phyloP scores from a whole-genome alignment of 129 eudicot genomes.

The Smallanthus sonchifolius region DNA sequence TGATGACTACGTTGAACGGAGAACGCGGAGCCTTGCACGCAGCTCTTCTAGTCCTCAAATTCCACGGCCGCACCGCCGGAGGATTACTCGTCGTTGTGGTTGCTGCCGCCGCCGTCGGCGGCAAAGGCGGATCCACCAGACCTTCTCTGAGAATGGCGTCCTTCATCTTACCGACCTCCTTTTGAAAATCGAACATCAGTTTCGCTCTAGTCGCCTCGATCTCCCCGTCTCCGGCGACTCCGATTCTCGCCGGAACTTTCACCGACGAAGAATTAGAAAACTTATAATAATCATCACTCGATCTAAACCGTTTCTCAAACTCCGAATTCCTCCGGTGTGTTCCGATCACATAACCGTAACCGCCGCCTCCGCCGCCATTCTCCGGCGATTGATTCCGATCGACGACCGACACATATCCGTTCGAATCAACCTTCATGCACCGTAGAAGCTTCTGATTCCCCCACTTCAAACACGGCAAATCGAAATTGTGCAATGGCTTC shows the following conservation, averaged over 20 bases:
- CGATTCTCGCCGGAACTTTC: conserved; percentile 21
- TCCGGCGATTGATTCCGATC: conserved; percentile 28
- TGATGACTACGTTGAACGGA: conserved; percentile 22
- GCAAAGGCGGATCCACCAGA: conserved; percentile 16
- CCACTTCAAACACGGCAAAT: conserved; percentile 59
- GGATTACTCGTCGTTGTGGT: conserved; percentile 12
- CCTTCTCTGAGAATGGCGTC: conserved; percentile 54
- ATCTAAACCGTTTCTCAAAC: conserved; percentile 16
- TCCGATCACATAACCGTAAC: conserved; percentile 12
- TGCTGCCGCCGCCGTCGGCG: conserved; percentile 10
- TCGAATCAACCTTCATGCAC: conserved; percentile 54
- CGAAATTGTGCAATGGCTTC: conserved; percentile 64
- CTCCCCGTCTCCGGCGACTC: conserved; percentile 46
- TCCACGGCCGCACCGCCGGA: conserved; percentile 60
- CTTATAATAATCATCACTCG: conserved; percentile 19
- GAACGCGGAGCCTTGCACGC: conserved; percentile 49
- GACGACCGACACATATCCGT: conserved; percentile 28
- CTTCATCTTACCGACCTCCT: conserved; percentile 62
- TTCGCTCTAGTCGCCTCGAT: conserved; percentile 70
- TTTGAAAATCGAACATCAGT: conserved; percentile 61
- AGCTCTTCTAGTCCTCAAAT: conserved; percentile 77
- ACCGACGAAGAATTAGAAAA: conserved; percentile 3
- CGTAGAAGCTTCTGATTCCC: conserved; percentile 60
- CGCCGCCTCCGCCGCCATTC: conserved; percentile 12
- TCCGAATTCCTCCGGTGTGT: conserved; percentile 24